phyloP scores from a whole-genome alignment of 192 early-diverging fungal species.

The Helicostylum pulchrum region DNA sequence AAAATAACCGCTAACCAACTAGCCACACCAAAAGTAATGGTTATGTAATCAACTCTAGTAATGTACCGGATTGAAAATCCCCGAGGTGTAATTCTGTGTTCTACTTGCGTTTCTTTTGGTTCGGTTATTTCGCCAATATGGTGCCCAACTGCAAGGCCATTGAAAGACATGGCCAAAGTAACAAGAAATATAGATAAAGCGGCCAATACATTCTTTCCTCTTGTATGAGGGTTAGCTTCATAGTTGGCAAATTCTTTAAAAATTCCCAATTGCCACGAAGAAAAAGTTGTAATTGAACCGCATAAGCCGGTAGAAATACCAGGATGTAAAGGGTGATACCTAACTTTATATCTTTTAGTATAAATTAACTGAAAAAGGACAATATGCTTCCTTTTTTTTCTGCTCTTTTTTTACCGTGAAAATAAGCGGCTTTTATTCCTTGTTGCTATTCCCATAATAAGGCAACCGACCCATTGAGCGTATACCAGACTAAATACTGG shows the following conservation, averaged over 20 bases:
- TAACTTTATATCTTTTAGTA: background rate
- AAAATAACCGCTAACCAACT: constrained; percentile 40
- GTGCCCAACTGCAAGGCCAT: constrained; percentile 43
- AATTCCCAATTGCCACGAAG: constrained; percentile 66
- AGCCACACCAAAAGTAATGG: constrained; percentile 7
- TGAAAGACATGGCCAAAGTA: constrained; percentile 46
- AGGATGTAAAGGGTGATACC: constrained; percentile 46
- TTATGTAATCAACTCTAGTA: background rate
- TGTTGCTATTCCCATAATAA: constrained; percentile 51
- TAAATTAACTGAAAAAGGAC: background rate
- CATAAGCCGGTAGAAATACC: constrained; percentile 70
- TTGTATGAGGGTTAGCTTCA: constrained; percentile 14
- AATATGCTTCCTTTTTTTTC: background rate
- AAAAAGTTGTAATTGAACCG: constrained; percentile 82
- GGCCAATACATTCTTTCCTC: constrained; percentile 44
- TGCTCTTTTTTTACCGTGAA: constrained; percentile 30
- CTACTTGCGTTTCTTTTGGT: background rate
- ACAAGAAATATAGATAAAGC: constrained; percentile 43
- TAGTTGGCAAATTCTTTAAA: constrained; percentile 47
- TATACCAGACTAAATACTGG: constrained; percentile 62
- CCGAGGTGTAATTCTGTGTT: background rate
- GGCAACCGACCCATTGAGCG: constrained; percentile 69
- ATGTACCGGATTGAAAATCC: constrained; percentile 16
- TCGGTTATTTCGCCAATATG: constrained; percentile 39
- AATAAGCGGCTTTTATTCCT: constrained; percentile 28